These are phyloP conservation scores for Eimeria brunetti DNA, from an alignment of 169 alveolate genomes.

Conservation along the genomic window DNA sequence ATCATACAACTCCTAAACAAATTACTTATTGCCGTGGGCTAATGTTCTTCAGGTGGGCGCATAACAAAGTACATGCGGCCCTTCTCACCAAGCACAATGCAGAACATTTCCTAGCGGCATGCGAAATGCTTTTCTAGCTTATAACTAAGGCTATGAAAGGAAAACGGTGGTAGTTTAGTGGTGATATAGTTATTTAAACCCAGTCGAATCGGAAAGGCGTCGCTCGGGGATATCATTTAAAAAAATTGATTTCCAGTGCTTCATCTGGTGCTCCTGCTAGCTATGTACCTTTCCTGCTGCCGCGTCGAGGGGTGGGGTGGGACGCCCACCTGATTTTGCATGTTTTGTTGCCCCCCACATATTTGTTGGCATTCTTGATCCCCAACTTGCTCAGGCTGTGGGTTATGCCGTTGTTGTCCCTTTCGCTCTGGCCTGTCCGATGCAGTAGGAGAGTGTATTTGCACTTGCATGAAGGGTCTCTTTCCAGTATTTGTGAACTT, in stretches of 20 bases:
- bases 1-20: neutral
- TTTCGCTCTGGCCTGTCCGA: constrained; percentile 35
- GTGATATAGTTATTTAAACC: neutral
- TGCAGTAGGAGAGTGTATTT: constrained; percentile 43
- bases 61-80: neutral
- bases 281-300: constrained; percentile 39
- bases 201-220: neutral
- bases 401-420: constrained; percentile 9
- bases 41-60: neutral
- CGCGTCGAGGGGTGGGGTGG: constrained; percentile 30
- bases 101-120: neutral
- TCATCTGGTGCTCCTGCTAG: constrained; percentile 14
- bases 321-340: constrained; percentile 63
- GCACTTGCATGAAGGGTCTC: neutral
- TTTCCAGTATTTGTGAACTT: neutral
- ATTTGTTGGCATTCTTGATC: neutral
- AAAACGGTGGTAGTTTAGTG: neutral
- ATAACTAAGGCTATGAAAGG: neutral
- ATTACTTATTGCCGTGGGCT: neutral
- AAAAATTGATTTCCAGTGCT: neutral
- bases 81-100: neutral
- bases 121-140: neutral
- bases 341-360: constrained; percentile 6
- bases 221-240: neutral
- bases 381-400: neutral